Percentiles rank a stretch among this genome's conserved stretches.
Conservation (phyloP, 805 yeast species). For the Kregervanrija pseudodelftensis region DNA sequence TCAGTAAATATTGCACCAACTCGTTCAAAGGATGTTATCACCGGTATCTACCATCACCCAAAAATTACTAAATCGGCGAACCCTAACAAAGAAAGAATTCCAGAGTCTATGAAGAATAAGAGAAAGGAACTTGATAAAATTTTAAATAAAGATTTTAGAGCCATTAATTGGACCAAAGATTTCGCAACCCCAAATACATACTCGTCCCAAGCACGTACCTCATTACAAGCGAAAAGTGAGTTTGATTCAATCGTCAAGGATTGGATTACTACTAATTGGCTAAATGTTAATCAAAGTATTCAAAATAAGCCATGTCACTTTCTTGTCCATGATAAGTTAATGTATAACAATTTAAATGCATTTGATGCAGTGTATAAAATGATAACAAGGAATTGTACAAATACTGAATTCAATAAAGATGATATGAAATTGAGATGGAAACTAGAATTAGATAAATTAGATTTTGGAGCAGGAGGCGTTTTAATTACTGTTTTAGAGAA, state of each 20-base stretch:
- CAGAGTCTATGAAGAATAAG: constrained; percentile 3
- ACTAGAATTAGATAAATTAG: constrained; percentile 10
- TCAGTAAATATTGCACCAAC: background rate
- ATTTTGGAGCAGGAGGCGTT: too few relatives aligned
- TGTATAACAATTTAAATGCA: constrained; percentile 14
- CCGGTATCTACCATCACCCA: constrained; percentile 4
- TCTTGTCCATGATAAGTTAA: constrained; percentile 21
- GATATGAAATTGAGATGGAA: constrained; percentile 13
- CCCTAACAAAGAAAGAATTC: background rate
- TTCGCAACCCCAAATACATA: background rate
- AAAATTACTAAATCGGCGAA: background rate
- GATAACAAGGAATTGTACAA: background rate
- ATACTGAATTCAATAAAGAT: background rate
- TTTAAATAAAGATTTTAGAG: background rate
- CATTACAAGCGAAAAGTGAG: constrained; percentile 14
- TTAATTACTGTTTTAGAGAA: background rate
- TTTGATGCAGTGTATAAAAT: constrained; percentile 12
- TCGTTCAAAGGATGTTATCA: constrained; percentile 1
- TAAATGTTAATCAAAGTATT: constrained; percentile 9
- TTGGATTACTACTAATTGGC: constrained; percentile 19
- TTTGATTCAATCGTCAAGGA: constrained; percentile 19
- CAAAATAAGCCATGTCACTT: constrained; percentile 17
- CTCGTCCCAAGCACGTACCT: constrained; percentile 5
- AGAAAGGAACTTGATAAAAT: background rate
- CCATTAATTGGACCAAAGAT: constrained; percentile 3